Conservation (phyloP, 2,329 filamentous ascomycete genomes). For the Diaporthe citrichinensis region DNA sequence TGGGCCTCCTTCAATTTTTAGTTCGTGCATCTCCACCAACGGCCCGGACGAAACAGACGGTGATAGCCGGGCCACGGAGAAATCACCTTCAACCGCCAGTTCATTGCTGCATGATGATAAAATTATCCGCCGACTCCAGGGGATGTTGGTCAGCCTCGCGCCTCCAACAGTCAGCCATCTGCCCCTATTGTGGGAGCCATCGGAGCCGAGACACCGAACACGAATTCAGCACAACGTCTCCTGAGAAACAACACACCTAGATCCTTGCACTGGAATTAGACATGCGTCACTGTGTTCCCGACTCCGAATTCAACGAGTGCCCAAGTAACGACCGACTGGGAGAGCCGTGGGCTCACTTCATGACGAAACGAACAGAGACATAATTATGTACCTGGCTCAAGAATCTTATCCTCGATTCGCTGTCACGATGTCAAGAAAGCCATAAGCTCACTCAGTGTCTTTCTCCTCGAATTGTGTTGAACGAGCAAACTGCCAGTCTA, state of each 20-base stretch:
- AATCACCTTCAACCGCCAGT: background rate
- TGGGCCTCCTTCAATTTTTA: background rate
- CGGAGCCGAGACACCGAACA: background rate
- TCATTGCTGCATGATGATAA: constrained; percentile 4
- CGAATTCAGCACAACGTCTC: background rate
- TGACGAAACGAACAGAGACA: background rate
- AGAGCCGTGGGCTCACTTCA: background rate
- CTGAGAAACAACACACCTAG: background rate
- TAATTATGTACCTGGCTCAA: background rate
- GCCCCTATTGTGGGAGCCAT: background rate
- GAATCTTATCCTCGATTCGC: background rate
- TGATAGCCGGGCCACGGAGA: constrained; percentile 15
- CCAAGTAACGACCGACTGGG: background rate
- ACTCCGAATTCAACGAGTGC: background rate
- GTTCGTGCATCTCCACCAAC: constrained; percentile 8
- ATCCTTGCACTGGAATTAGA: background rate
- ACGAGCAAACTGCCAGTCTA: too few species aligned
- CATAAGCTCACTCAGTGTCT: background rate
- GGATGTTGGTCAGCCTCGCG: background rate
- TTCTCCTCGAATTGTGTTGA: background rate
- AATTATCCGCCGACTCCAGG: constrained; percentile 13
- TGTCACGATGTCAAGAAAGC: background rate
- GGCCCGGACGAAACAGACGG: constrained; percentile 17
- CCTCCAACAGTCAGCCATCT: background rate
- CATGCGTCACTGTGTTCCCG: background rate